Evolutionary conservation across 1,139 yeast species (phyloP), one percentile per base, ranked within the genome.

Genomic region (Zygoascus meyerae): DNA sequence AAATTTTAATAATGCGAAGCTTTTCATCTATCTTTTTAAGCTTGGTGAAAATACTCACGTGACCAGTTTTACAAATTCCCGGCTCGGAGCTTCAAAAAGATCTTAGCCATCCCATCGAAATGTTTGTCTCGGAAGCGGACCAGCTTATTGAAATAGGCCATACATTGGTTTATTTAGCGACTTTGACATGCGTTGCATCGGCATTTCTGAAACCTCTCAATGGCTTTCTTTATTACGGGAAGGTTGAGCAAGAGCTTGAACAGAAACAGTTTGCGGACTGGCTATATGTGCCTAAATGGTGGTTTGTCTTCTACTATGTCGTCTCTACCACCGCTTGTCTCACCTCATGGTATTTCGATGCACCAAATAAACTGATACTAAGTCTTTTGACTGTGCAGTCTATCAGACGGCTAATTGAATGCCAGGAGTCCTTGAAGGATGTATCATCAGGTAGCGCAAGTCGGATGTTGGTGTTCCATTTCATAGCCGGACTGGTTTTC

Each of bases 401-500:
- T 0, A n/a, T 67, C 1, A 70, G 95, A 55, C 70, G 97, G 48
- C 57, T 75, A 7, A 62, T 67, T 35, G 97, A 90, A 61, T 79
- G 87, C 46, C 48, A 69, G 1, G 68, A 57, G 36, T 67, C 86
- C 18, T 72, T 78, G 44, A 74, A 70, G 30, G 76, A 75, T 21
- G 26, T 7, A 5, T 18, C 29, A 2, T 5, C n/a, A 7, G 39
- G n/a, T 4, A 5, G 9, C 14, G 14, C 61, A 0, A 73, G 94
- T 0, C 71, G 74, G 47, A 89, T 90, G 70, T 86, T 89, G 60
- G 52, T 86, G 28, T 70, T 81, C 2, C 97, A 90, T 64, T 90
- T 86, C 58, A 39, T 82, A 1, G 86, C 78, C 12, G 97, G 97
- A 0, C 40, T 85, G 5, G 67, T 72, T 52, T 89, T 83, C 60